Evolutionary conservation across 179 eudicot genomes (phyloP).

Genomic region (Beta macrorhiza): DNA sequence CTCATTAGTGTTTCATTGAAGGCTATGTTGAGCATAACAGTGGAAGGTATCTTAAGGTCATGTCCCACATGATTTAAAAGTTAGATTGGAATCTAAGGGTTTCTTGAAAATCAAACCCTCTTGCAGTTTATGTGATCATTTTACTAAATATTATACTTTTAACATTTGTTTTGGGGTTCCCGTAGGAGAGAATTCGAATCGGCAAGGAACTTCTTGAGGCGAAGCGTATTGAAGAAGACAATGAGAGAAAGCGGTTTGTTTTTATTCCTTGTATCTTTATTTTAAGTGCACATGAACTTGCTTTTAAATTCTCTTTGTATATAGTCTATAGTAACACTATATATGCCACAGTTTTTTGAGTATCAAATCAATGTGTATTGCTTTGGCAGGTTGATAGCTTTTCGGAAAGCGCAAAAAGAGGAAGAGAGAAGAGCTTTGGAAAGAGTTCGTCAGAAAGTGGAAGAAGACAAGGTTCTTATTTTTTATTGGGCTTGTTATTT

Average conservation of each 20-base stretch:
- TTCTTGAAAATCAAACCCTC: background rate
- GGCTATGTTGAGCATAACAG: background rate
- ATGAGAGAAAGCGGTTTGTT: constrained; percentile 94
- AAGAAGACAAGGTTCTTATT: constrained; percentile 82
- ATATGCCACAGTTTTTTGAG: background rate
- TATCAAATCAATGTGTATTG: constrained; percentile 9
- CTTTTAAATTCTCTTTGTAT: constrained; percentile 6
- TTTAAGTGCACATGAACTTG: constrained; percentile 15
- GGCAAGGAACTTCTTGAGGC: constrained; percentile 99
- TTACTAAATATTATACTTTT: background rate
- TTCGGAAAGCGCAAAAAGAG: constrained; percentile 96
- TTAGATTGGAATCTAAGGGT: background rate
- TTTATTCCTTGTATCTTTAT: constrained; percentile 15
- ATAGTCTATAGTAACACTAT: background rate
- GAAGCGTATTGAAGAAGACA: constrained; percentile 93
- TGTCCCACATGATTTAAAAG: too few relatives aligned
- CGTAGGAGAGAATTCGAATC: constrained; percentile 89
- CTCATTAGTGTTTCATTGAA: background rate
- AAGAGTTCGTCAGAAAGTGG: constrained; percentile 77
- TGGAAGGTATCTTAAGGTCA: background rate
- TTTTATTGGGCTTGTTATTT: constrained; percentile 15
- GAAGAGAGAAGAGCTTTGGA: constrained; percentile 96
- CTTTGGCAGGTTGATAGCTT: constrained; percentile 63
- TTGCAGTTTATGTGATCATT: background rate
- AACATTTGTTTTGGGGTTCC: constrained; percentile 17